Percentiles rank a stretch among this genome's conserved stretches.
These are phyloP conservation scores for Hypoxylon sp. DNA, from an alignment of 2,329 filamentous ascomycete species.

Conservation along the genomic window DNA sequence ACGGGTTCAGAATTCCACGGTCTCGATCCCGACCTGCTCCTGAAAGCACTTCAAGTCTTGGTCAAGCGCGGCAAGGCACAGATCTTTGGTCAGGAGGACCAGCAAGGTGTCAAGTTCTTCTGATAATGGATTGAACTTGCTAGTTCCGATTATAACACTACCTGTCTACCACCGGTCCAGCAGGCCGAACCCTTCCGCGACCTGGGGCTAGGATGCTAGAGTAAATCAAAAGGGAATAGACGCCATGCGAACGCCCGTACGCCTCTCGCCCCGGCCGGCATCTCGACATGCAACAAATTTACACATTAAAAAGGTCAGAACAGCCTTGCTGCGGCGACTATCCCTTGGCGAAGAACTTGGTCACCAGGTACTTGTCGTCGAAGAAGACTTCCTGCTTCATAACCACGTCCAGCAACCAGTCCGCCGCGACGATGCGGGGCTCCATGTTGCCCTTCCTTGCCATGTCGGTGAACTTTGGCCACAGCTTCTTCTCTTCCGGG, in stretches of 20 bases:
- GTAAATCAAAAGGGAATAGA: not conserved
- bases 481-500: slow-evolving; percentile 74
- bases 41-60: slow-evolving; percentile 79
- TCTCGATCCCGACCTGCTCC: slow-evolving; percentile 84
- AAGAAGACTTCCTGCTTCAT: slow-evolving; percentile 85
- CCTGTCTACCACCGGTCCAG: not conserved
- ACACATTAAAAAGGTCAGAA: slow-evolving; percentile 15
- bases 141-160: slow-evolving; percentile 3
- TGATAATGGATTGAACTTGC: slow-evolving; percentile 54
- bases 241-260: slow-evolving; percentile 8
- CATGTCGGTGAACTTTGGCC: slow-evolving; percentile 82
- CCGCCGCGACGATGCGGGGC: slow-evolving; percentile 80
- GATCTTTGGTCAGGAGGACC: slow-evolving; percentile 88
- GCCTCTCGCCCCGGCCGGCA: slow-evolving; percentile 11
- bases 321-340: not conserved
- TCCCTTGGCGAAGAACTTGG: slow-evolving; percentile 51
- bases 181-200: not conserved
- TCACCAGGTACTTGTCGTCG: slow-evolving; percentile 66
- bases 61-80: slow-evolving; percentile 93
- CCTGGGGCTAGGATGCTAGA: not conserved
- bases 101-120: slow-evolving; percentile 96
- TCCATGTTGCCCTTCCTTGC: slow-evolving; percentile 80
- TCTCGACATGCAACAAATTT: slow-evolving; percentile 23
- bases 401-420: slow-evolving; percentile 90
- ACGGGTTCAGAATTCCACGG: slow-evolving; percentile 74